Evolutionary conservation across 139 green algal genomes (phyloP), one percentile per base, ranked within the genome.

Genomic region (Volvox africanus): DNA sequence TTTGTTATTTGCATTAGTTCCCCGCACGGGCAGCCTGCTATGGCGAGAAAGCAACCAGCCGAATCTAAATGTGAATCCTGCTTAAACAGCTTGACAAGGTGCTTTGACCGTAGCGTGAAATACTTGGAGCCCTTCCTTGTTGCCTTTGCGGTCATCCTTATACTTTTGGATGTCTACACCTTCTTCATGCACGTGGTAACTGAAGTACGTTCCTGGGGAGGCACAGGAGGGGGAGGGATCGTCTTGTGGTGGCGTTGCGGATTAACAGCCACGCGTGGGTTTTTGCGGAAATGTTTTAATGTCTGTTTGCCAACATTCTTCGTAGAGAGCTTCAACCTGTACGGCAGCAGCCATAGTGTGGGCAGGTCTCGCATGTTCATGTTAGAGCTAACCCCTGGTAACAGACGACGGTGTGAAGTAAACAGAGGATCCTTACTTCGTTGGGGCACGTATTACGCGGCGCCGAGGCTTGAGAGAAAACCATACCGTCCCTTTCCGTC

Each of bases 101-200:
- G n/a, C 1, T 21, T 91, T 1, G 92, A 94, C 30, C 80, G 71
- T 5, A 55, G 32, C 6, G 65, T 93, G 28, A 91, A 87, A 68
- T 68, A 75, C 5, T 14, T 88, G 33, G 92, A 90, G 65, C 92
- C 92, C 5, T 28, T 92, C 5, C 85, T 89, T 17, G 90, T 89
- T 0, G 33, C 88, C 13, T 37, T 93, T 1, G 92, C 92, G 2
- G 81, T 92, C 0, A 36, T 30, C 11, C 77, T 94, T 33, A 87
- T 94, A 0, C 44, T 71, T 0, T 36, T 93, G 50, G 91, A 93
- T 61, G 90, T 91, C 1, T 92, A 86, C 55, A 80, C 84, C 0
- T 94, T 94, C 78, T 93, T 93, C 82, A 79, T 82, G 28, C 71
- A 65, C 14, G 90, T 93, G 0, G 21, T 94, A 0, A 33, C 65